Evolutionary conservation across 1,139 yeast species (phyloP), one percentile per base, ranked within the genome.

Genomic region (Nakaseomyces uthaithaninus): DNA sequence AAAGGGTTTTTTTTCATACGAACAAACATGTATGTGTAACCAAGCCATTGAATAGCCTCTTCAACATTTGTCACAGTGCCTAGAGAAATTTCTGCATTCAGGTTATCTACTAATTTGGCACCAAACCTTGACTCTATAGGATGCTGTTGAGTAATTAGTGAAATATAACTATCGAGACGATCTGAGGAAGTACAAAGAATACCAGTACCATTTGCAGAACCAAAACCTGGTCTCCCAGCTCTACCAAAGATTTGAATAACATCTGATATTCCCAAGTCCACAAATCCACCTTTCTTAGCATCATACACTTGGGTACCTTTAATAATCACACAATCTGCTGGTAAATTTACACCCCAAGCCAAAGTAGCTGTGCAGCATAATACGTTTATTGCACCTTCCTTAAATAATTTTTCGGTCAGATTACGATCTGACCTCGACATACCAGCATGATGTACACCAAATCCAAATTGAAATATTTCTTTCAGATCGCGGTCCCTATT

Each of bases 261-360:
- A 64, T 93, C 99, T 0, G 96, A 83, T 16, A 93, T 89, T 2
- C 97, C 96, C 41, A 93, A 69, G 57, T 93, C 98, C 3, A 81
- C 77, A 59, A 80, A 86, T 0, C 97, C 96, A 69, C 98, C 98
- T 43, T 82, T 84, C 56, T 89, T 86, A 0, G 98, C 75, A 60
- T 93, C 94, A 58, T 93, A 93, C 0, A 93, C 86, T 56, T 87
- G 95, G 0, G 99, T 93, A 1, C 99, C 98, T 57, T 91, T 89
- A 40, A 93, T 79, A 48, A 93, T 85, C 19, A 93, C 99, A 33
- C 89, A 95, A 3, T 96, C 97, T 6, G 98, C 98, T 2, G 99
- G 98, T 45, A 93, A 68, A 57, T 93, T 93, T 12, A 93, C 97
- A 73, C 99, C 99, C 99, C 99, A 93, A 0, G 99, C 99, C 44